These are phyloP conservation scores for Mycena polygramma DNA, from an alignment of 768 basidiomycete genomes.

Conservation along the genomic window DNA sequence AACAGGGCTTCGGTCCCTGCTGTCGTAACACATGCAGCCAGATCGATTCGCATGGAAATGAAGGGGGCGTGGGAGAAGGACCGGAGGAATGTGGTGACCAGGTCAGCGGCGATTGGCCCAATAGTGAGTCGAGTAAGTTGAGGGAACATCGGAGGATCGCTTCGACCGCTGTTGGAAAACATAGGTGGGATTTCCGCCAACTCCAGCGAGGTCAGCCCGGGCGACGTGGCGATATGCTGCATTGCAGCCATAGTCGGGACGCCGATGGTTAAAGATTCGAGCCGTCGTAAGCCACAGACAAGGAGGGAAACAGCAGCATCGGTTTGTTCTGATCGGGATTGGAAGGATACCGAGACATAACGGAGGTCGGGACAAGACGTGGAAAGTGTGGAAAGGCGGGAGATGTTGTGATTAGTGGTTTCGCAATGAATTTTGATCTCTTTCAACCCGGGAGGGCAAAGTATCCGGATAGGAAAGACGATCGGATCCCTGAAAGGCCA, in stretches of 20 bases:
- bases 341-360: background rate
- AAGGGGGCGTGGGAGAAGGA: background rate
- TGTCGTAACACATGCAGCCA: background rate
- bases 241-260: background rate
- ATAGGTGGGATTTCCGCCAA: background rate
- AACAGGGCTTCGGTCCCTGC: background rate
- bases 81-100: background rate
- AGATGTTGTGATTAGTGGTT: too few relatives aligned
- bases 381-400: too few relatives aligned
- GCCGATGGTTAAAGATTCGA: background rate
- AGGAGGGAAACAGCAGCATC: background rate
- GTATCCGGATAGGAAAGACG: too few relatives aligned
- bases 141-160: background rate
- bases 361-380: too few relatives aligned
- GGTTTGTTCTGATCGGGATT: background rate
- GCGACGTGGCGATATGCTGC: background rate
- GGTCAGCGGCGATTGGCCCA: background rate
- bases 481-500: too few relatives aligned
- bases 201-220: background rate
- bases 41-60: background rate
- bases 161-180: background rate
- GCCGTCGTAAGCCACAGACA: background rate
- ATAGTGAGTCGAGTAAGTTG: background rate
- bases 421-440: too few relatives aligned
- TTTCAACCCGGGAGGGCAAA: too few relatives aligned